Percentiles rank a stretch among this genome's conserved stretches.
These are phyloP conservation scores for Fusarium solani-melongenae DNA, from an alignment of 2,329 filamentous ascomycete species.

Conservation along the genomic window DNA sequence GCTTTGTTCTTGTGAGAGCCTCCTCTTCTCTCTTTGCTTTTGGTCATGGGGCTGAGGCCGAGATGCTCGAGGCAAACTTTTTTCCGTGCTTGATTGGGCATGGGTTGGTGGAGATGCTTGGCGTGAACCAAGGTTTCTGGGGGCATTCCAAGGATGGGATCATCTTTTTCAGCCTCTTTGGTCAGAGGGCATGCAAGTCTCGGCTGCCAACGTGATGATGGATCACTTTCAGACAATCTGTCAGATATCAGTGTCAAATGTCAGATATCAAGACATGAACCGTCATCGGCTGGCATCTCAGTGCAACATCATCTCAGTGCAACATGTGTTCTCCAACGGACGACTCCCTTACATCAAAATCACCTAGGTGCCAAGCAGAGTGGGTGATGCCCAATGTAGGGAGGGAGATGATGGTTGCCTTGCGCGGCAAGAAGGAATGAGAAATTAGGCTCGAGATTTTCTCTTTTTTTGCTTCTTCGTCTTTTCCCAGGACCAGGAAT, in stretches of 20 bases:
- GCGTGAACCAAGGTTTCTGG: constrained; percentile 1
- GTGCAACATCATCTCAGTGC: not conserved
- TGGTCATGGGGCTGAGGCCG: not conserved
- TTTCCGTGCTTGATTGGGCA: not conserved
- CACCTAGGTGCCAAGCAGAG: not conserved
- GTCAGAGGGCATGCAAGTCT: constrained; percentile 27
- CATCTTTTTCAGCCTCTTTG: not conserved
- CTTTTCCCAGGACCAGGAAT: constrained; percentile 13
- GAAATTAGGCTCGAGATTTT: not conserved
- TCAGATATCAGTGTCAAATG: not conserved
- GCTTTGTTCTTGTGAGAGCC: not conserved
- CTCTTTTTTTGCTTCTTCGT: not conserved
- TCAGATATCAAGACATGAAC: not conserved
- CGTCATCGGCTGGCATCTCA: not conserved
- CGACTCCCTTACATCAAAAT: constrained; percentile 19
- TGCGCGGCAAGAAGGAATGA: not conserved
- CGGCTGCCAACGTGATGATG: constrained; percentile 24
- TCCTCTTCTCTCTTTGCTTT: constrained; percentile 1
- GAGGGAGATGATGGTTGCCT: constrained; percentile 15
- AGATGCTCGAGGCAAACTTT: constrained; percentile 2
- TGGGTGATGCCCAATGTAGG: not conserved
- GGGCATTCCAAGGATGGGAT: constrained; percentile 21
- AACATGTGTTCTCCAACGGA: not conserved
- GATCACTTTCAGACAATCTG: not conserved
- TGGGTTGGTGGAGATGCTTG: not conserved